phyloP scores from a whole-genome alignment of 176 grass and related monocot species.

The Chrysopogon serrulatus region DNA sequence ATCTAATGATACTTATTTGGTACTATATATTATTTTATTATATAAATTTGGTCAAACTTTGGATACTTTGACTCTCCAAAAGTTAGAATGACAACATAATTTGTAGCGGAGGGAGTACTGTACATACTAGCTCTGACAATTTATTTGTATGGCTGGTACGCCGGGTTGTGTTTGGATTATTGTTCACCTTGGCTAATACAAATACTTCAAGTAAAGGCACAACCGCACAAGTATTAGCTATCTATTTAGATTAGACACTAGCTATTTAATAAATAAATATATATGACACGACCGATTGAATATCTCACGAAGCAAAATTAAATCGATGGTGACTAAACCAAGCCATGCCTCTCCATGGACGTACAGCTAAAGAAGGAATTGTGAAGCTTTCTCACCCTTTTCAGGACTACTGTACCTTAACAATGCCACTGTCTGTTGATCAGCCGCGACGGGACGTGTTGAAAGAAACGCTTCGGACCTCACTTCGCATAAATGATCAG shows the following conservation, averaged over 20 bases:
- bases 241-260: too few relatives aligned
- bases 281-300: too few relatives aligned
- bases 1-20: too few relatives aligned
- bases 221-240: too few relatives aligned
- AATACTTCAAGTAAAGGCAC: neutral
- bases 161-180: neutral
- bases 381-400: neutral
- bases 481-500: neutral
- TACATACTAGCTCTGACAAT: neutral
- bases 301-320: neutral
- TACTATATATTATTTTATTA: too few relatives aligned
- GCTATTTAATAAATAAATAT: too few relatives aligned
- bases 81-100: too few relatives aligned
- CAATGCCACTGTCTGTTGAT: neutral
- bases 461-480: constrained; percentile 7
- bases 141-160: neutral
- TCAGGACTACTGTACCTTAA: constrained; percentile 21
- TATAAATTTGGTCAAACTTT: too few relatives aligned
- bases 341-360: neutral
- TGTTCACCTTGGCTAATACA: neutral
- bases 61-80: too few relatives aligned
- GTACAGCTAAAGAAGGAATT: neutral
- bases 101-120: too few relatives aligned
- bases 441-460: neutral
- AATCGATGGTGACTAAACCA: neutral